Percentiles rank a stretch among this genome's conserved stretches.
phyloP scores from a whole-genome alignment of 2,329 filamentous ascomycete species.

The Fusarium sp. region DNA sequence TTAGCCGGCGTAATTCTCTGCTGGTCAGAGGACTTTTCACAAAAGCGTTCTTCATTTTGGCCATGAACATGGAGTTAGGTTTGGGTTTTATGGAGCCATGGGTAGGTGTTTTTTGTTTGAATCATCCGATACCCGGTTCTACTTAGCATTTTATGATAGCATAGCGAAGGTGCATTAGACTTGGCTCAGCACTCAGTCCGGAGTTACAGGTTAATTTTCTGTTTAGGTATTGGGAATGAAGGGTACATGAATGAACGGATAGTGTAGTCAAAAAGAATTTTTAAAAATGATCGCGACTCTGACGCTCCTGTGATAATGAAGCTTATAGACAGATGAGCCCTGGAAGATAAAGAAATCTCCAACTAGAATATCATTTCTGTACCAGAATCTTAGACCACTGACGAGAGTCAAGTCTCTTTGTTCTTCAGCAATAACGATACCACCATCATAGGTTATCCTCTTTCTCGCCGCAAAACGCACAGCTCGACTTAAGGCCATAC shows the following conservation, averaged over 20 bases:
- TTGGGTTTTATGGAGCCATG: constrained; percentile 1
- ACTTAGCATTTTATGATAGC: constrained; percentile 5
- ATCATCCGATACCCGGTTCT: constrained; percentile 20
- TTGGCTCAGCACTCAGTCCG: constrained; percentile 12
- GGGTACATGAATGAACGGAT: background rate
- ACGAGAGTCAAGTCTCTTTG: constrained; percentile 5
- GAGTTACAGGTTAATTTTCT: constrained; percentile 1
- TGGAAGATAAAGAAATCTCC: background rate
- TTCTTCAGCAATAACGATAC: constrained; percentile 11
- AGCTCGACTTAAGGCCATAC: constrained; percentile 20
- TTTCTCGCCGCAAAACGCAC: constrained; percentile 17
- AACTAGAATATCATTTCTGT: background rate
- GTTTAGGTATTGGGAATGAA: constrained; percentile 17
- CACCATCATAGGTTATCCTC: background rate
- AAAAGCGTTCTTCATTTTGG: constrained; percentile 22
- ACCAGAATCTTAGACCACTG: background rate
- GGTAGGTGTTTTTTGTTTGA: constrained; percentile 15
- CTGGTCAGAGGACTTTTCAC: constrained; percentile 11
- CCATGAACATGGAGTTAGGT: background rate
- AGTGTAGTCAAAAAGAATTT: background rate
- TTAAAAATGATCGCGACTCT: background rate
- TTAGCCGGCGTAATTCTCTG: constrained; percentile 17
- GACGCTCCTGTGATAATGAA: background rate
- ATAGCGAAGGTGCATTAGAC: constrained; percentile 29
- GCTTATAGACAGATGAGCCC: background rate